Base-by-base conservation (phyloP, 352 stramenopile genomes). In the Phytophthora constricta region DNA sequence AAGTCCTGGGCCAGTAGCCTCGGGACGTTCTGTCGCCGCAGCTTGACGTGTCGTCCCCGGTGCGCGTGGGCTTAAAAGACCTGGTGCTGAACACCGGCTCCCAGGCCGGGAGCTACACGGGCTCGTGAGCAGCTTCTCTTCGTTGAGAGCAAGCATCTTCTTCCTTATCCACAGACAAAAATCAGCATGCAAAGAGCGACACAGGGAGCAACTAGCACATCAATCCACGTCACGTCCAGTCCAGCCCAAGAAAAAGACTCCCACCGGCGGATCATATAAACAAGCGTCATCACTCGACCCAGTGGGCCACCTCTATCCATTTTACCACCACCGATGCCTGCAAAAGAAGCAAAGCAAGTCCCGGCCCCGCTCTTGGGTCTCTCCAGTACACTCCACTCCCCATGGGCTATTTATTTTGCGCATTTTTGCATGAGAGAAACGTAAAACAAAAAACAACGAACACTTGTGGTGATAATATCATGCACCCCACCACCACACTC, bases 11-110 rank as follows among this genome's bases (percentile, higher is more conserved):
- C 70, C 22, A 76, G 77, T 43, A 70, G 76, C 17, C 71, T 87
- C 22, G 77, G 84, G 47, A 76, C 80, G 50, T 90, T 91, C 62
- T 91, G 82, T 37, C 82, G 84, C 31, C 80, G 77, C 59, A 91
- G 84, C 42, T 55, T 90, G 11, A 90, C 55, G 84, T 93, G 58
- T 79, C 80, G 55, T 93, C 84, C 45, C 82, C 80, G 5, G 56
- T 91, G 52, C 77, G 75, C 9, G 66, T 75, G 13, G 75, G 74
- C 48, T 84, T 93, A 25, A 83, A 79, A 26, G 83, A 93, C 43
- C 68, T 93, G 54, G 69, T 89, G 62, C 68, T 93, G 16, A 62
- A 78, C 74, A 87, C 84, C 10, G 70, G 76, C 16, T 65, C 71
- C n/a, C 66, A 74, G 25, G 71, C 74, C 0, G 76, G 77, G 19